Percentiles rank a stretch among this genome's conserved stretches.
Conservation (phyloP, 768 basidiomycete genomes). For the Termitomyces sp. region DNA sequence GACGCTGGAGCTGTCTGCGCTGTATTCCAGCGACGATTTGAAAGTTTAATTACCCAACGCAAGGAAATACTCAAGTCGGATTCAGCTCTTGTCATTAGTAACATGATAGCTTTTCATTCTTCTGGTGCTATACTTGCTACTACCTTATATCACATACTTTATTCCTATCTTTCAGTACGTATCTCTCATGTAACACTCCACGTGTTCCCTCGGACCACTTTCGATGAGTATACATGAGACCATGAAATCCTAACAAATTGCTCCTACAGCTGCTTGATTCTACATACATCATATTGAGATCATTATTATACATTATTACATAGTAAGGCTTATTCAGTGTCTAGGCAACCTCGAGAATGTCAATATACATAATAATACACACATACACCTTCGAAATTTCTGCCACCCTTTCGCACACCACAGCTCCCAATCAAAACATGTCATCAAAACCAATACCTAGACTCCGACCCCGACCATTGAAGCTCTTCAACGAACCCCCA, state of each 20-base stretch:
- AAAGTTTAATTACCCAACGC: background rate
- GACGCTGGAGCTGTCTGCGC: background rate
- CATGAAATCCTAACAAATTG: too few species aligned
- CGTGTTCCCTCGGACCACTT: background rate
- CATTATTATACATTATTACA: too few species aligned
- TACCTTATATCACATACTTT: too few species aligned
- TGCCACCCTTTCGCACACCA: background rate
- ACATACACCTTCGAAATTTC: background rate
- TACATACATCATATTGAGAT: too few species aligned
- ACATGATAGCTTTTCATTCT: background rate
- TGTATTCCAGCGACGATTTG: background rate
- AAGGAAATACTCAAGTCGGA: background rate
- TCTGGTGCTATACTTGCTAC: background rate
- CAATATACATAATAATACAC: background rate
- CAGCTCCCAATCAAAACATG: background rate
- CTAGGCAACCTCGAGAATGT: background rate
- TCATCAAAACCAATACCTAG: background rate
- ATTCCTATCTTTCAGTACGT: background rate
- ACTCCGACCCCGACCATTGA: background rate
- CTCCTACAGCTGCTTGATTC: too few species aligned
- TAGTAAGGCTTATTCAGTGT: background rate
- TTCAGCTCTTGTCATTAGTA: background rate
- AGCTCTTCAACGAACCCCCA: slow-evolving; percentile 23
- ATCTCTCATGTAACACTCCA: background rate
- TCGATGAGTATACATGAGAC: background rate